Evolutionary conservation across 2,329 filamentous ascomycete species (phyloP).

Genomic region (Mollisiaceae sp.): DNA sequence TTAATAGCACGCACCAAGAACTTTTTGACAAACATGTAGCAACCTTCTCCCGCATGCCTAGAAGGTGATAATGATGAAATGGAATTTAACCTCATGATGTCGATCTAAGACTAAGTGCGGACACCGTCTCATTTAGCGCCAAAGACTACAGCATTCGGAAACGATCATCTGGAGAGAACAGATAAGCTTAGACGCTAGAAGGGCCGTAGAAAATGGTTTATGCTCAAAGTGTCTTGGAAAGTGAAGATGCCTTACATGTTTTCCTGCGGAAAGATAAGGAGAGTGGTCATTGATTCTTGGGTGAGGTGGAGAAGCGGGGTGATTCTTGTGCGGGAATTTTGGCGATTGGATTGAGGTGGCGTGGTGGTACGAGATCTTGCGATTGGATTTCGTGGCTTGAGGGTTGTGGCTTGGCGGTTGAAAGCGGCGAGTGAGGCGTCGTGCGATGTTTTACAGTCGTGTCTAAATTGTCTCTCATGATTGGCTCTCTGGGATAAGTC

Average conservation of each 20-base stretch:
- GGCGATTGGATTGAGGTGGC: background rate
- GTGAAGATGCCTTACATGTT: background rate
- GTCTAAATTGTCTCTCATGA: background rate
- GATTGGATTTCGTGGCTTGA: background rate
- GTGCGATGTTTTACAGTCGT: background rate
- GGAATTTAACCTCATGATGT: background rate
- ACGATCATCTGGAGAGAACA: background rate
- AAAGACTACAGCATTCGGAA: too few relatives aligned
- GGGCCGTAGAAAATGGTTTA: background rate
- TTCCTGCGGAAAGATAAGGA: background rate
- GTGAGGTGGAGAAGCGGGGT: background rate
- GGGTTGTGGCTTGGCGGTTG: background rate
- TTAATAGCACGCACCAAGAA: too few relatives aligned
- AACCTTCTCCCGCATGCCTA: too few relatives aligned
- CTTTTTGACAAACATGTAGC: too few relatives aligned
- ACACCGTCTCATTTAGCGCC: background rate
- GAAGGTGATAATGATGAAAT: too few relatives aligned
- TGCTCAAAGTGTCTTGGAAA: background rate
- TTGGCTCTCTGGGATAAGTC: background rate
- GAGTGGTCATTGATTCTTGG: background rate
- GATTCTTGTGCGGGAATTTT: background rate
- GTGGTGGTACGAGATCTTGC: background rate
- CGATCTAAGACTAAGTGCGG: background rate
- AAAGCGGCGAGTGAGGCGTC: background rate
- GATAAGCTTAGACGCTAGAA: slow-evolving; percentile 1